A percentile compares a stretch with the other conserved stretches of the same genome.
Conservation (phyloP, 495 filamentous ascomycete genomes). For the Emericellopsis terricola region DNA sequence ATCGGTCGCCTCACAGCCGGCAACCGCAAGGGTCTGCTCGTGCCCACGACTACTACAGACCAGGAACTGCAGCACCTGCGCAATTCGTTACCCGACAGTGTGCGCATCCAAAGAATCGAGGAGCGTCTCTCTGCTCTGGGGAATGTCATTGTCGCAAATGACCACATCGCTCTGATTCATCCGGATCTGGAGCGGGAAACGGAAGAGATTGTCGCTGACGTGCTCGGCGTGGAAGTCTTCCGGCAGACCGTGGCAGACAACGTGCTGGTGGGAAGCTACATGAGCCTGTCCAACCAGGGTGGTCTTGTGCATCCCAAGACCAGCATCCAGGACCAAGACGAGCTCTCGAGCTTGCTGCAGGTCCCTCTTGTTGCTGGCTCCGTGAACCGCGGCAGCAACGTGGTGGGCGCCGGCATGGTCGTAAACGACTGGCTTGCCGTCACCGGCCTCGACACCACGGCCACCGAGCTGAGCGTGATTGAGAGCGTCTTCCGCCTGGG, state of each 20-base stretch:
- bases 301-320: constrained; percentile 97
- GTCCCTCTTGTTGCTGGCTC: constrained; percentile 88
- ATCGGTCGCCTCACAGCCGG: constrained; percentile 89
- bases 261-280: constrained; percentile 88
- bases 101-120: constrained; percentile 89
- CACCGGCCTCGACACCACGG: constrained; percentile 90
- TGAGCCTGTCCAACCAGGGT: constrained; percentile 88
- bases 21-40: constrained; percentile 90
- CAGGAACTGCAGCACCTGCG: constrained; percentile 95
- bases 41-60: constrained; percentile 90
- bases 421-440: constrained; percentile 99
- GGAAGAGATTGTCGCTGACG: constrained; percentile 90
- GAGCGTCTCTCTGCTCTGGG: constrained; percentile 90
- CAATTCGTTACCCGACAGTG: constrained; percentile 75
- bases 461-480: constrained; percentile 87
- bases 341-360: constrained; percentile 83
- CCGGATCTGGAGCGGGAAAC: constrained; percentile 95
- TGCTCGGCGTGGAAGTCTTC: constrained; percentile 95
- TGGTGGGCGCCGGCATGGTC: constrained; percentile 97
- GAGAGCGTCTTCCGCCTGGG: constrained; percentile 89
- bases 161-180: constrained; percentile 90
- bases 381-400: constrained; percentile 78
- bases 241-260: constrained; percentile 94
- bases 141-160: constrained; percentile 92
- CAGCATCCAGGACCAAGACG: constrained; percentile 89